Evolutionary conservation across 139 green algal species (phyloP).

Genomic region (Coelastrella sp.): DNA sequence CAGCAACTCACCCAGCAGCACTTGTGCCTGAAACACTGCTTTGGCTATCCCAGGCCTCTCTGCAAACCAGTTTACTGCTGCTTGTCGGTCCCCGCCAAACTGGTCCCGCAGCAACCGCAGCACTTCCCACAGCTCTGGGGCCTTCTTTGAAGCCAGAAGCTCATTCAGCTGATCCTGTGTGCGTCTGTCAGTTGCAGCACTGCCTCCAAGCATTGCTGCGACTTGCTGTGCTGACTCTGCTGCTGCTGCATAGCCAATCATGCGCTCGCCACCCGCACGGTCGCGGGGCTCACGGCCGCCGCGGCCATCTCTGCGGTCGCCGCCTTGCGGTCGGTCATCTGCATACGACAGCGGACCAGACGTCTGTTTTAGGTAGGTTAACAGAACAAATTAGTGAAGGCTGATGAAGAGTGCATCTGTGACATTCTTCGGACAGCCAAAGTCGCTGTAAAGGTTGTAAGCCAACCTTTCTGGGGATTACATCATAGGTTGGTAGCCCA

Average conservation of each 20-base stretch:
- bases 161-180: constrained; percentile 54
- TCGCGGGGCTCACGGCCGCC: background rate
- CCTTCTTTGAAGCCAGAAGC: constrained; percentile 43
- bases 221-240: constrained; percentile 29
- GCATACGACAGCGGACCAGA: background rate
- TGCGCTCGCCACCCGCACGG: background rate
- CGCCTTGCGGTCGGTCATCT: background rate
- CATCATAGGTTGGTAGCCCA: too few species aligned
- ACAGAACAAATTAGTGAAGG: too few species aligned
- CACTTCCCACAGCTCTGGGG: constrained; percentile 53
- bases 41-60: constrained; percentile 78
- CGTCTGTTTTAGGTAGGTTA: too few species aligned
- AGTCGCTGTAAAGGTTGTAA: too few species aligned
- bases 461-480: too few species aligned
- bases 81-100: constrained; percentile 17
- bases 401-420: too few species aligned
- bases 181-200: constrained; percentile 17
- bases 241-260: constrained; percentile 31
- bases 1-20: constrained; percentile 88
- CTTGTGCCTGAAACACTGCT: constrained; percentile 92
- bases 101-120: constrained; percentile 51
- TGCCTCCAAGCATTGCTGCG: background rate
- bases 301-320: constrained; percentile 10
- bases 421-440: too few species aligned
- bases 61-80: constrained; percentile 31